Conservation (phyloP, 2,329 filamentous ascomycete genomes). For the Penicillium vulpinum region DNA sequence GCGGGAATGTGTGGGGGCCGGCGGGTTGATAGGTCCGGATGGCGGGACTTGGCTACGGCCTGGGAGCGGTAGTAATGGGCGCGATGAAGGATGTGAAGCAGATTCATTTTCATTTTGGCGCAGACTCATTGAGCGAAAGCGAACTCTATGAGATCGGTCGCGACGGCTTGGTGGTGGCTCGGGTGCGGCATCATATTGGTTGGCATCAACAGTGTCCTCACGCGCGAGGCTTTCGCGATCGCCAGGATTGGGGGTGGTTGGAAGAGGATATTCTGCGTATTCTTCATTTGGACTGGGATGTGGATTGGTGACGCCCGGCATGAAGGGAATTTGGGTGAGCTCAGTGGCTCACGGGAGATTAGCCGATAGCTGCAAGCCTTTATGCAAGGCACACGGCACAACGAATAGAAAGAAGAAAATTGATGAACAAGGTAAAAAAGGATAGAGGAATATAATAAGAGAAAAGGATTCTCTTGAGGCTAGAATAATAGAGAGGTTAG, state of each 20-base stretch:
- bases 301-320: slow-evolving; percentile 21
- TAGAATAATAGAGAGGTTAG: background rate
- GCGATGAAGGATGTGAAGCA: slow-evolving; percentile 6
- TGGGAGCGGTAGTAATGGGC: slow-evolving; percentile 17
- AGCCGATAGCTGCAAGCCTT: slow-evolving; percentile 3
- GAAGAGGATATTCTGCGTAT: slow-evolving; percentile 22
- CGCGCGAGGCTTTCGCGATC: slow-evolving; percentile 20
- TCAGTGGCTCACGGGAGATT: background rate
- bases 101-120: background rate
- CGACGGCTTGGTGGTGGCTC: slow-evolving; percentile 1
- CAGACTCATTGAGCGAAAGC: slow-evolving; percentile 23
- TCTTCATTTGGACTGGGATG: slow-evolving; percentile 27
- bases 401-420: background rate
- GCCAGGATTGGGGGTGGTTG: background rate
- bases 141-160: slow-evolving; percentile 22
- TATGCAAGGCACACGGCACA: slow-evolving; percentile 6
- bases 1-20: slow-evolving; percentile 23
- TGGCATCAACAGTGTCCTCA: slow-evolving; percentile 17
- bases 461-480: no score
- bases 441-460: background rate
- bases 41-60: slow-evolving; percentile 15
- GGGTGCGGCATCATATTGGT: slow-evolving; percentile 15
- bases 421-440: background rate
- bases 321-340: slow-evolving; percentile 8
- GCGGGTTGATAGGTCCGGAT: slow-evolving; percentile 26